Percentiles rank a stretch among this genome's conserved stretches.
phyloP scores from a whole-genome alignment of 1,139 yeast species.

The Arxiozyma slooffiae region DNA sequence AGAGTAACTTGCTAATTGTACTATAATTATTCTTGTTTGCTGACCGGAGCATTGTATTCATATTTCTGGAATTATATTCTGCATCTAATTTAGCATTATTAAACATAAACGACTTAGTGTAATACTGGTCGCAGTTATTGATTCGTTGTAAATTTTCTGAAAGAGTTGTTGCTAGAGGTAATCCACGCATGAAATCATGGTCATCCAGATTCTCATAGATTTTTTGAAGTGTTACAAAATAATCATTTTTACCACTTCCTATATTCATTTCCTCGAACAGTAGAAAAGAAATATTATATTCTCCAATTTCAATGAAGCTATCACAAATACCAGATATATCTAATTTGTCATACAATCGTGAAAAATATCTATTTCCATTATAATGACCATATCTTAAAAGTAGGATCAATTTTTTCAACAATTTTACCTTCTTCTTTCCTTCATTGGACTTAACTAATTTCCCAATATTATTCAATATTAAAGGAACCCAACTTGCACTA shows the following conservation, averaged over 20 bases:
- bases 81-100: slow-evolving; percentile 51
- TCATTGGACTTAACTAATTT: neutral
- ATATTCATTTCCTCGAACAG: slow-evolving; percentile 44
- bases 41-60: slow-evolving; percentile 16
- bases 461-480: neutral
- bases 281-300: slow-evolving; percentile 40
- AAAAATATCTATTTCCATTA: neutral
- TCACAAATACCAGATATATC: neutral
- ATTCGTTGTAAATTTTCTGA: slow-evolving; percentile 41
- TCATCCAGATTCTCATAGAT: slow-evolving; percentile 45
- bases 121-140: slow-evolving; percentile 31
- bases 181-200: slow-evolving; percentile 51
- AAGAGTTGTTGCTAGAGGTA: slow-evolving; percentile 49
- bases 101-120: slow-evolving; percentile 40
- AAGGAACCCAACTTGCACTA: neutral
- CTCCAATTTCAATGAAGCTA: neutral
- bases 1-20: slow-evolving; percentile 19
- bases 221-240: slow-evolving; percentile 25
- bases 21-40: slow-evolving; percentile 19
- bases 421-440: neutral
- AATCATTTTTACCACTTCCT: slow-evolving; percentile 5
- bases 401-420: neutral
- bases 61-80: slow-evolving; percentile 35
- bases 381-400: neutral
- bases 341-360: neutral